phyloP scores from a whole-genome alignment of 345 rosid species.

The Euphorbia lathyris region DNA sequence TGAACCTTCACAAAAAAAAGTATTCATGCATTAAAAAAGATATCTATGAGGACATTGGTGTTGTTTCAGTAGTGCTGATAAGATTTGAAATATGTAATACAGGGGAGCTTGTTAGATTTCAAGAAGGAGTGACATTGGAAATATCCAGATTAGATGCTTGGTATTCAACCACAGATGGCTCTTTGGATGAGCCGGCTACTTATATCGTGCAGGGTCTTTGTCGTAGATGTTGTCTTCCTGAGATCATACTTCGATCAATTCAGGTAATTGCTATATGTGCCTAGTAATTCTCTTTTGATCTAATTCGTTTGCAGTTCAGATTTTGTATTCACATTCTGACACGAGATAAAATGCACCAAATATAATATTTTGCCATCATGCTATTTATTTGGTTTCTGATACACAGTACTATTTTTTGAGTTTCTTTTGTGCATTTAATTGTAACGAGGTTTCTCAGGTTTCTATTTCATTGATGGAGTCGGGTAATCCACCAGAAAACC shows the following conservation, averaged over 20 bases:
- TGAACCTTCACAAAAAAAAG: neutral
- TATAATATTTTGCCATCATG: neutral
- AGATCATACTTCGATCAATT: slow-evolving; percentile 78
- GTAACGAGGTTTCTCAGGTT: slow-evolving; percentile 43
- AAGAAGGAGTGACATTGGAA: slow-evolving; percentile 86
- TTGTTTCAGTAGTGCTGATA: neutral
- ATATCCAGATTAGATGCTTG: slow-evolving; percentile 93
- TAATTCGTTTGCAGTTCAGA: neutral
- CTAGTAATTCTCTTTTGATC: neutral
- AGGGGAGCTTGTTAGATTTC: slow-evolving; percentile 95
- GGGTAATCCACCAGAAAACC: slow-evolving; percentile 64
- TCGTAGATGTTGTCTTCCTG: slow-evolving; percentile 93
- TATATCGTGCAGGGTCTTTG: slow-evolving; percentile 81
- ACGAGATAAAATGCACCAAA: neutral
- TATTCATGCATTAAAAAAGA: neutral
- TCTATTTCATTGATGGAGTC: slow-evolving; percentile 68
- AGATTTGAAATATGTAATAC: slow-evolving; percentile 18
- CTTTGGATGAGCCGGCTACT: slow-evolving; percentile 72
- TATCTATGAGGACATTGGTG: neutral
- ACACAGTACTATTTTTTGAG: neutral
- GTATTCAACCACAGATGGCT: slow-evolving; percentile 73
- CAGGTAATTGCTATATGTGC: slow-evolving; percentile 44
- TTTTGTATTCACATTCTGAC: neutral
- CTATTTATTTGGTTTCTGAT: neutral
- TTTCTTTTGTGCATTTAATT: neutral